phyloP scores from a whole-genome alignment of 2,329 filamentous ascomycete species.

The Paradendryphiella salina region DNA sequence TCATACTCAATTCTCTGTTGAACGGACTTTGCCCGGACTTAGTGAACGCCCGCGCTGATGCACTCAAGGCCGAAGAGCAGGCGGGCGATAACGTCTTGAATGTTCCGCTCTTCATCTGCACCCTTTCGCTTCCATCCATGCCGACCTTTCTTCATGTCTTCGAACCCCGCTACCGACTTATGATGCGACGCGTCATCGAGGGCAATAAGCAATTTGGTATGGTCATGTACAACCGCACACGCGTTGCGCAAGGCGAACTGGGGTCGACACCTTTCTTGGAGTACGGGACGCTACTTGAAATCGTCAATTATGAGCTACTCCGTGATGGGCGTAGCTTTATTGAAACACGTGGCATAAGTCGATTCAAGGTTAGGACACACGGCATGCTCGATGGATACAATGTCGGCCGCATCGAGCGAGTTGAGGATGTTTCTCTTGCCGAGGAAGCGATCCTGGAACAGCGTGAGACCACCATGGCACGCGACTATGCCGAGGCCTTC shows the following conservation, averaged over 20 bases:
- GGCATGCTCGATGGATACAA: constrained; percentile 74
- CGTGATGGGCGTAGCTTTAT: constrained; percentile 81
- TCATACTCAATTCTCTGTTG: constrained; percentile 65
- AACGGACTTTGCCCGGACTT: constrained; percentile 69
- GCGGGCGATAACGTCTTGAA: constrained; percentile 60
- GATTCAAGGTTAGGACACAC: constrained; percentile 72
- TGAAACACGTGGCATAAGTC: constrained; percentile 73
- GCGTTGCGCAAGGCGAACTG: constrained; percentile 57
- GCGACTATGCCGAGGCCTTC: constrained; percentile 39
- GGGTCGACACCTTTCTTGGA: constrained; percentile 64
- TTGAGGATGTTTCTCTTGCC: constrained; percentile 79
- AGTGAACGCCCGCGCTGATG: constrained; percentile 61
- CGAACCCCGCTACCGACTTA: constrained; percentile 86
- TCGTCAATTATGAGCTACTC: constrained; percentile 73
- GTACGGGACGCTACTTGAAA: constrained; percentile 76
- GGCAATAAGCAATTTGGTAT: constrained; percentile 80
- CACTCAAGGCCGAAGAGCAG: constrained; percentile 61
- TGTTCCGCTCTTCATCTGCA: constrained; percentile 75
- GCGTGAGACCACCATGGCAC: constrained; percentile 60
- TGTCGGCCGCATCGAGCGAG: constrained; percentile 72
- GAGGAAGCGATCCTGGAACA: constrained; percentile 80
- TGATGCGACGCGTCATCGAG: constrained; percentile 78
- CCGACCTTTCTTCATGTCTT: constrained; percentile 88
- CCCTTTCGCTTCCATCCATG: constrained; percentile 78
- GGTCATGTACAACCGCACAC: constrained; percentile 69